Evolutionary conservation across 2,329 filamentous ascomycete genomes (phyloP).

Genomic region (Clonostachys byssicola): DNA sequence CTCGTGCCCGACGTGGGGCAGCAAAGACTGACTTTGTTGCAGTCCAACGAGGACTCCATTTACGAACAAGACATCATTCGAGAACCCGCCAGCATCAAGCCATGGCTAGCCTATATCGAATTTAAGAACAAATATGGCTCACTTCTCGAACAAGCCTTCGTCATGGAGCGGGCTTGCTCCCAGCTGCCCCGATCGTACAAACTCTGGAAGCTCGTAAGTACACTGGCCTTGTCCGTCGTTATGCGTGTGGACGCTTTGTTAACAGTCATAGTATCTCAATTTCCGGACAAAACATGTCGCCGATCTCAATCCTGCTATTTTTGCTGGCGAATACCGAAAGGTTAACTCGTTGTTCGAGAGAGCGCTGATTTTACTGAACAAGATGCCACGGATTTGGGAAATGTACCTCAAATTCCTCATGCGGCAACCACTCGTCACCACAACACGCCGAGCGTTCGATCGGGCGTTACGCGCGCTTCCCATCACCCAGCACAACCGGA

Average conservation of each 20-base stretch:
- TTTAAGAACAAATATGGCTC: conserved; percentile 87
- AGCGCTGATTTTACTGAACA: conserved; percentile 89
- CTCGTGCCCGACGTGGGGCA: neutral
- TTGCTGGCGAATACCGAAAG: conserved; percentile 79
- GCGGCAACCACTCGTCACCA: conserved; percentile 86
- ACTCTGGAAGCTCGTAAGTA: conserved; percentile 84
- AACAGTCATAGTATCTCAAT: conserved; percentile 66
- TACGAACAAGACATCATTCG: conserved; percentile 96
- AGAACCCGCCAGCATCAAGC: conserved; percentile 80
- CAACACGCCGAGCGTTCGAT: conserved; percentile 85
- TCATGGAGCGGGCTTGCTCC: conserved; percentile 86
- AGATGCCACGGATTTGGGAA: conserved; percentile 98
- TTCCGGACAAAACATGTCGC: conserved; percentile 79
- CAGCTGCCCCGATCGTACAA: conserved; percentile 95
- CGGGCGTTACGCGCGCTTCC: conserved; percentile 86
- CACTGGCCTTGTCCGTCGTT: neutral
- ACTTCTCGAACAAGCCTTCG: conserved; percentile 76
- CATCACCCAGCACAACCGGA: conserved; percentile 89
- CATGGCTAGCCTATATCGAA: conserved; percentile 91
- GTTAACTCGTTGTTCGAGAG: conserved; percentile 94
- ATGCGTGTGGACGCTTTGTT: neutral
- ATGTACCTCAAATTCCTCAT: conserved; percentile 92
- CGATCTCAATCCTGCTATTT: conserved; percentile 77
- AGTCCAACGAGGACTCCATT: conserved; percentile 84
- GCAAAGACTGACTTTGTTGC: neutral